Conservation (phyloP, 2,329 filamentous ascomycete species). For the Aspergillus floridensis region DNA sequence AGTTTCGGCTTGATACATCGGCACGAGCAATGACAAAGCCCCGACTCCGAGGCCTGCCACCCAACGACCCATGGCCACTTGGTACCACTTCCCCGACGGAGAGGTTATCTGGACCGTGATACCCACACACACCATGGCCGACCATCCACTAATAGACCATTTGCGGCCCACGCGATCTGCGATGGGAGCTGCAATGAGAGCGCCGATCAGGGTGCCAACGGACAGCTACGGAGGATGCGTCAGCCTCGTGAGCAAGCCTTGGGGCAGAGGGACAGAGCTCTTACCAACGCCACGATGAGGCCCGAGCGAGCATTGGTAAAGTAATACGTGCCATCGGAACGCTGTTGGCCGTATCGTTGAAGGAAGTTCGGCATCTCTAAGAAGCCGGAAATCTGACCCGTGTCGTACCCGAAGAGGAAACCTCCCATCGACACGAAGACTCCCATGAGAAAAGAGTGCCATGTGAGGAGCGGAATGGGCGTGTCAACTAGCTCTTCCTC, state of each 20-base stretch:
- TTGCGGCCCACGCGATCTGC: constrained; percentile 45
- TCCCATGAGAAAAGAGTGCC: constrained; percentile 31
- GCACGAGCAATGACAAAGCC: constrained; percentile 42
- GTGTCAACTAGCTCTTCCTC: constrained; percentile 20
- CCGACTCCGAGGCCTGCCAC: constrained; percentile 46
- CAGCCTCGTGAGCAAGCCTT: background rate
- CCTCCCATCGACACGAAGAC: constrained; percentile 12
- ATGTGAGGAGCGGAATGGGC: constrained; percentile 35
- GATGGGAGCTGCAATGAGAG: constrained; percentile 40
- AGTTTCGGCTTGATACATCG: constrained; percentile 48
- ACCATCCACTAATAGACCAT: constrained; percentile 43
- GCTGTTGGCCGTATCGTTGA: constrained; percentile 35
- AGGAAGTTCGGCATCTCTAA: constrained; percentile 44
- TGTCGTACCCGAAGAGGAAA: constrained; percentile 14
- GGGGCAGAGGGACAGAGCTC: background rate
- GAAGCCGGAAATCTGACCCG: constrained; percentile 33
- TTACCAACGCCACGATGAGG: constrained; percentile 43
- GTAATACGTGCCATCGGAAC: constrained; percentile 29
- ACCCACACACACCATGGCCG: constrained; percentile 38
- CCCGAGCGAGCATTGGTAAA: constrained; percentile 45
- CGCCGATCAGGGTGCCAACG: constrained; percentile 44
- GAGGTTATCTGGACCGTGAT: constrained; percentile 45
- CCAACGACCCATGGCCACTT: constrained; percentile 44
- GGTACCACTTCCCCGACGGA: constrained; percentile 37
- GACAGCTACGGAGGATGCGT: constrained; percentile 33